These are phyloP conservation scores for Cutaneotrichosporon spelunceum DNA, from an alignment of 1,284 basidiomycete genomes.

Conservation along the genomic window DNA sequence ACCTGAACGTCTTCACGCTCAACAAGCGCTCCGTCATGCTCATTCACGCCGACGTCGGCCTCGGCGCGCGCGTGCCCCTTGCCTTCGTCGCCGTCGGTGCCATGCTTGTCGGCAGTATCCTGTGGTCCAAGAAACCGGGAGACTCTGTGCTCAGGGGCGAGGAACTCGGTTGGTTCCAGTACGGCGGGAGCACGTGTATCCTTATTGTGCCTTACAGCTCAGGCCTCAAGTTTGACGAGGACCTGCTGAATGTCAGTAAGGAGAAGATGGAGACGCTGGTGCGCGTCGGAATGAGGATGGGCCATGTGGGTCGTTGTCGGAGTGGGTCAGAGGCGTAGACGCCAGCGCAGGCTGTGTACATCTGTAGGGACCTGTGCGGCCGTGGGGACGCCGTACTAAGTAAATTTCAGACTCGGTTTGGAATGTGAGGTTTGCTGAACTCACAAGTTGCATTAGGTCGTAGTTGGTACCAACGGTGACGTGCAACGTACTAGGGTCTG, in stretches of 20 bases:
- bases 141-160: conserved; percentile 53
- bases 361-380: too few relatives aligned
- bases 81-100: conserved; percentile 52
- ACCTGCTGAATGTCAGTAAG: conserved; percentile 62
- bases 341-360: not conserved
- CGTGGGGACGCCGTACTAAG: too few relatives aligned
- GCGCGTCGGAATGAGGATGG: conserved; percentile 58
- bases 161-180: conserved; percentile 56
- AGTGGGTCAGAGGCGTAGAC: not conserved
- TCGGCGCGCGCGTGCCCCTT: conserved; percentile 37
- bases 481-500: too few relatives aligned
- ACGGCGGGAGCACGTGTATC: conserved; percentile 58
- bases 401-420: too few relatives aligned
- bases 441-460: too few relatives aligned
- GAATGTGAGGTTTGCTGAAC: too few relatives aligned
- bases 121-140: conserved; percentile 50
- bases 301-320: not conserved
- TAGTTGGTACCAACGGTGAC: too few relatives aligned
- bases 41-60: conserved; percentile 50
- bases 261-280: conserved; percentile 68
- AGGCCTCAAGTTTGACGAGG: conserved; percentile 62
- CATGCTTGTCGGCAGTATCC: conserved; percentile 58
- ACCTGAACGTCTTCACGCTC: conserved; percentile 22
- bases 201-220: conserved; percentile 58
- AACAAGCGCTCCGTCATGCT: conserved; percentile 26